Evolutionary conservation across 2,329 filamentous ascomycete species (phyloP), one percentile per base, ranked within the genome.

Genomic region (Trichoderma sp.): DNA sequence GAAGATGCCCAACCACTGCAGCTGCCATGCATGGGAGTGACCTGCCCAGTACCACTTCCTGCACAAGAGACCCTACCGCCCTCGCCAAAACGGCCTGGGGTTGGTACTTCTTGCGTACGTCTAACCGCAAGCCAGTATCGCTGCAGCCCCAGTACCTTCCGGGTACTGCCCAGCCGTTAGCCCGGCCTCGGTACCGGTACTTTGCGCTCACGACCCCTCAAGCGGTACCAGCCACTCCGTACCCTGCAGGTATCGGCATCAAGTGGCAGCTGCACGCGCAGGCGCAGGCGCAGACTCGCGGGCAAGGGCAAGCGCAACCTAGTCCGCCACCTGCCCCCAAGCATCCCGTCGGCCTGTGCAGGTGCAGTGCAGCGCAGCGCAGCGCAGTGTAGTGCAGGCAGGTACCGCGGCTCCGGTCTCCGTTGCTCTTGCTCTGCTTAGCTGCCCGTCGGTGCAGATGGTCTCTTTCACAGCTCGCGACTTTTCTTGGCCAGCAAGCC

Each of bases 291-390:
- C 48, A 55, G 60, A 45, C 44, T 63, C 41, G 48, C 54, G 60
- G 60, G 50, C 60, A 47, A 21, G 60, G 28, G 48, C 60, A 54
- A 55, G 21, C 21, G 21, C 21, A 24, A 24, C 21, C 21, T 24
- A 24, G 34, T 26, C 60, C 60, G 60, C 60, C 60, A 63, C 60
- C 50, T 62, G 48, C 59, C 48, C 24, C 48, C 48, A 51, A 51
- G 48, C 21, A 39, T 39, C 34, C 12, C 12, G 10, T 39, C 34
- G 34, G 50, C 28, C 50, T 52, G 28, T 19, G 14, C 50, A 19
- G 5, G 50, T 28, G 47, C 50, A 15, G 44, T 45, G 47, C 44
- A n/a, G 4, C 19, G 47, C 50, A 15, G 44, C 30, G 47, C 44
- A n/a, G 4, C 19, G 45, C 48, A 14, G 44, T 45, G 47, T 28